Evolutionary conservation across 2,329 filamentous ascomycete genomes (phyloP), one percentile per base, ranked within the genome.

Genomic region (Hypomyces rosellus): DNA sequence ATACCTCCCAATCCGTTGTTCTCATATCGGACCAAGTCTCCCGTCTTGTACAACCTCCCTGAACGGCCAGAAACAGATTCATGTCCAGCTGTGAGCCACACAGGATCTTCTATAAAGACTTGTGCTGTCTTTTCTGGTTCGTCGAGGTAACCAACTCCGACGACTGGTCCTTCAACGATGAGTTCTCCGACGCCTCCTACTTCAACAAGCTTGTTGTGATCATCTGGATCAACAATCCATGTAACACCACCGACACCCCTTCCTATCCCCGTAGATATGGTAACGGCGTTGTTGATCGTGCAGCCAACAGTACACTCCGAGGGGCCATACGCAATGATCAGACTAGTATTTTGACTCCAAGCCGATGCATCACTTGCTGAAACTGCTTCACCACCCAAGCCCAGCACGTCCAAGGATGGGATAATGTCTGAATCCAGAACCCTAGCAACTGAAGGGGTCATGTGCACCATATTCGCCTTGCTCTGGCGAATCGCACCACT

Each of bases 101-200:
- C 62, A 1, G 78, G 80, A 48, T 80, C 69, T 9, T 71, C 65
- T 42, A 86, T 75, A 53, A 86, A 86, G 0, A 73, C 74, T 20
- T 74, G 72, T 2, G 70, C 71, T 0, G 82, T 85, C 63, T 81
- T 82, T 38, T 73, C 71, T 0, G 71, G 69, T 50, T 84, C 77
- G 46, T 76, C 76, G 18, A 84, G 65, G 52, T 86, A 86, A 22
- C 81, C 81, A 34, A 78, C 69, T 9, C 80, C 81, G 2, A 86
- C 77, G n/a, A 80, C 74, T 1, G 80, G 80, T 0, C 79, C 79
- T 54, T 78, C 77, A 13, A 82, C 66, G 3, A 78, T 62, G n/a
- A 80, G 64, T 59, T 80, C 77, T 5, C 77, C 77, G 1, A 78
- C 68, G 2, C 69, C 65, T 0, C 76, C 76, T 1, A 77, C 62